These are phyloP conservation scores for Malus orientalis DNA, from an alignment of 306 rosid species.

Conservation along the genomic window DNA sequence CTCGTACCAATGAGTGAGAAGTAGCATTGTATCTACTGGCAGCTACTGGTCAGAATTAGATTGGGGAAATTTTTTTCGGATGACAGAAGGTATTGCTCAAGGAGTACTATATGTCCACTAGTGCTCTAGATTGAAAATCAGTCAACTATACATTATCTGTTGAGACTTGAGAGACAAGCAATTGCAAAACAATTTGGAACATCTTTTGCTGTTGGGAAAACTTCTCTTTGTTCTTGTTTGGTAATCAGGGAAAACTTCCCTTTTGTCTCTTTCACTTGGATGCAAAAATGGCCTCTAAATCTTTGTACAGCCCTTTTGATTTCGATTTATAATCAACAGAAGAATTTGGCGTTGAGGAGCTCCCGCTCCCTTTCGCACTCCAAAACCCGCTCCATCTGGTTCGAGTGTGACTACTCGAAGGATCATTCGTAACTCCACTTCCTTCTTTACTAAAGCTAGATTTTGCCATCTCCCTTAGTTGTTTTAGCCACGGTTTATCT, in stretches of 20 bases:
- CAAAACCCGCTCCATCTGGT: conserved; percentile 50
- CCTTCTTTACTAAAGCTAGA: conserved; percentile 66
- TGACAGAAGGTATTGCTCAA: too few relatives aligned
- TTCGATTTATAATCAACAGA: conserved; percentile 55
- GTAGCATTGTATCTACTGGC: too few relatives aligned
- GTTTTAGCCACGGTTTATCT: conserved; percentile 64
- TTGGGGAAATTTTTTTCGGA: too few relatives aligned
- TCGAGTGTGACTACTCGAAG: conserved; percentile 54
- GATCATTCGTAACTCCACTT: conserved; percentile 41
- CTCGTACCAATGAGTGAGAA: too few relatives aligned
- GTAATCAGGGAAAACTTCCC: too few relatives aligned
- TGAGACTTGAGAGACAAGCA: not conserved
- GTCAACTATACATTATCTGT: not conserved
- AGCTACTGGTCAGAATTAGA: too few relatives aligned
- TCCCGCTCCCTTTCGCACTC: conserved; percentile 59
- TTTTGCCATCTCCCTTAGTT: conserved; percentile 56
- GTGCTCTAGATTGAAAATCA: too few relatives aligned
- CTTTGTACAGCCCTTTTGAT: conserved; percentile 43
- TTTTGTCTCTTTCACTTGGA: conserved; percentile 40
- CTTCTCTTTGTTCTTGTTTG: too few relatives aligned
- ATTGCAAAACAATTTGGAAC: not conserved
- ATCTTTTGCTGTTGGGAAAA: not conserved
- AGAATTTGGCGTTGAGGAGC: conserved; percentile 41
- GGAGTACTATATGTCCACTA: too few relatives aligned
- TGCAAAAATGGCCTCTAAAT: conserved; percentile 90